These are phyloP conservation scores for Apocynum venetum DNA, from an alignment of 257 asterid species.

Conservation along the genomic window DNA sequence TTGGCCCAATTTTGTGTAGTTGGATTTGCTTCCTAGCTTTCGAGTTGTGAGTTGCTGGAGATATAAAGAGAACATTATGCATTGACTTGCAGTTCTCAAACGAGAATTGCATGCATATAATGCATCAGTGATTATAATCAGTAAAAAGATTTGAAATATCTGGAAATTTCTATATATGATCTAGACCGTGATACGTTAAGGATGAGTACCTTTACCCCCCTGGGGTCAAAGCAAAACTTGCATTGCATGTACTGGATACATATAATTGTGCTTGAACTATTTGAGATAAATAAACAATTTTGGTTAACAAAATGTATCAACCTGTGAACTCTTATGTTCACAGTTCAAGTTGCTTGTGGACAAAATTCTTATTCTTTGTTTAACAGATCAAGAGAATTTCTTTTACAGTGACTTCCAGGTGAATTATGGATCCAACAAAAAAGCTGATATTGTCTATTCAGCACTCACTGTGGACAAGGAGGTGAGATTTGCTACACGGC, in stretches of 20 bases:
- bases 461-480: constrained; percentile 82
- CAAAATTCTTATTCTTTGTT: background rate
- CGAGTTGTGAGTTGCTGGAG: background rate
- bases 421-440: constrained; percentile 59
- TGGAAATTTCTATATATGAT: background rate
- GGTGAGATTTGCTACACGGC: constrained; percentile 33
- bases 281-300: background rate
- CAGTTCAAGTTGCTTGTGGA: background rate
- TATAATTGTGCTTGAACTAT: background rate
- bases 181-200: too few relatives aligned
- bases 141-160: background rate
- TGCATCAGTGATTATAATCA: background rate
- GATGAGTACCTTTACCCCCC: too few relatives aligned
- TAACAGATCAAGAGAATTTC: background rate
- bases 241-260: background rate
- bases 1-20: background rate
- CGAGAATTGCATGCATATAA: background rate
- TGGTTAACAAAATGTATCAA: background rate
- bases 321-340: background rate
- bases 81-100: background rate
- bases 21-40: background rate
- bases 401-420: constrained; percentile 74
- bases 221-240: background rate
- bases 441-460: constrained; percentile 57
- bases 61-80: background rate